Evolutionary conservation across 129 eudicot genomes (phyloP), one percentile per base, ranked within the genome.

Genomic region (Ambrosia artemisiifolia): DNA sequence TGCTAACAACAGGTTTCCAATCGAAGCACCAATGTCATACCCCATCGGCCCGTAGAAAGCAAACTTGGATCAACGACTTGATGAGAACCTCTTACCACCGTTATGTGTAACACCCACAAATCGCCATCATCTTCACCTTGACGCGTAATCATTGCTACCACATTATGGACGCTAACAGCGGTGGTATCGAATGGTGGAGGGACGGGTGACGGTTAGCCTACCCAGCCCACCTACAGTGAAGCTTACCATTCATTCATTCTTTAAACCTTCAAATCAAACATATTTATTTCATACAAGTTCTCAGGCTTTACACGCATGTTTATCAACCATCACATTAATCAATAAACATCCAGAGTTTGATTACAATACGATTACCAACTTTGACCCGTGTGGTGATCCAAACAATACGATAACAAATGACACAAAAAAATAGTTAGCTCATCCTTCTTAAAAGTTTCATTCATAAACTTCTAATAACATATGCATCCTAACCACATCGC

Each of bases 1-100:
- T n/a, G n/a, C n/a, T 83, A 92, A 80, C 65, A 92, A 83, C 61
- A 89, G 57, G 80, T 89, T 92, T 65, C 90, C 98, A 64, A 92
- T 44, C 73, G 81, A 92, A 79, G 98, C 96, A 79, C 98, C 98
- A 75, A 92, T 65, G 65, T 89, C 98, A 80, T 76, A 92, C 20
- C 96, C 96, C 86, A 92, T 92, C 11, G 95, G 98, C 60, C 88
- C 96, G n/a, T n/a, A n/a, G n/a, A n/a, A n/a, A n/a, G n/a, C n/a
- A n/a, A n/a, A n/a, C n/a, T n/a, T n/a, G n/a, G n/a, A n/a, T n/a
- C n/a, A n/a, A n/a, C n/a, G n/a, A n/a, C n/a, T n/a, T n/a, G n/a
- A n/a, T n/a, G 9, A 61, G 3, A 76, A 57, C 20, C 3, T 24
- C 28, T 24, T 1, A 24, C 28, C 28, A 24, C 0, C 28, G 28